A percentile compares a stretch with the other conserved stretches of the same genome.
These are phyloP conservation scores for Candida sithepensis DNA, from an alignment of 805 yeast genomes.

Conservation along the genomic window DNA sequence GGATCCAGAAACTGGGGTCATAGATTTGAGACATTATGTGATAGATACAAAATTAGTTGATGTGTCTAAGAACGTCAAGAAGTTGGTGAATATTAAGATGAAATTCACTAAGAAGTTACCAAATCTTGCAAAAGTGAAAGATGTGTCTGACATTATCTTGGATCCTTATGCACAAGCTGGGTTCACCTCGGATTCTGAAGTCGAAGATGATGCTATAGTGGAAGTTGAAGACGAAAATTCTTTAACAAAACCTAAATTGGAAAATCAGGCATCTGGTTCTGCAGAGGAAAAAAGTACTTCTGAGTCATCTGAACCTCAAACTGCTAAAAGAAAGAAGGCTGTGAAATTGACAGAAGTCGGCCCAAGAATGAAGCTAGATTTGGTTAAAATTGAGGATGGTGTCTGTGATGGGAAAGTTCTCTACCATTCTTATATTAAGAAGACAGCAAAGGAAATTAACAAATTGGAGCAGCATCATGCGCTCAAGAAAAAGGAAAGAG, in stretches of 20 bases:
- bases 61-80: conserved; percentile 68
- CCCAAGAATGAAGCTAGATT: conserved; percentile 73
- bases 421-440: conserved; percentile 69
- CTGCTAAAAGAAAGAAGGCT: conserved; percentile 63
- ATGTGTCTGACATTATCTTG: conserved; percentile 77
- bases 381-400: conserved; percentile 90
- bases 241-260: conserved; percentile 21
- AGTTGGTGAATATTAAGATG: conserved; percentile 58
- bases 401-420: conserved; percentile 84
- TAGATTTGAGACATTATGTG: conserved; percentile 86
- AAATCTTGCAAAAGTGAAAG: conserved; percentile 60
- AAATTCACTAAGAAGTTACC: conserved; percentile 65
- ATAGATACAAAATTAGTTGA: conserved; percentile 85
- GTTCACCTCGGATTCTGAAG: conserved; percentile 87
- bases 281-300: conserved; percentile 14
- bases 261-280: conserved; percentile 13
- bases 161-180: conserved; percentile 78
- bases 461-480: conserved; percentile 67
- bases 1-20: conserved; percentile 62
- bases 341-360: conserved; percentile 91
- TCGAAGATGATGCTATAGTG: conserved; percentile 85
- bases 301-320: conserved; percentile 4
- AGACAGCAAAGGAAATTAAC: conserved; percentile 57
- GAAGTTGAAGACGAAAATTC: conserved; percentile 40
- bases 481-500: conserved; percentile 56